Evolutionary conservation across 2,329 filamentous ascomycete species (phyloP), one percentile per base, ranked within the genome.

Genomic region (Aspergillus eucalypticola): DNA sequence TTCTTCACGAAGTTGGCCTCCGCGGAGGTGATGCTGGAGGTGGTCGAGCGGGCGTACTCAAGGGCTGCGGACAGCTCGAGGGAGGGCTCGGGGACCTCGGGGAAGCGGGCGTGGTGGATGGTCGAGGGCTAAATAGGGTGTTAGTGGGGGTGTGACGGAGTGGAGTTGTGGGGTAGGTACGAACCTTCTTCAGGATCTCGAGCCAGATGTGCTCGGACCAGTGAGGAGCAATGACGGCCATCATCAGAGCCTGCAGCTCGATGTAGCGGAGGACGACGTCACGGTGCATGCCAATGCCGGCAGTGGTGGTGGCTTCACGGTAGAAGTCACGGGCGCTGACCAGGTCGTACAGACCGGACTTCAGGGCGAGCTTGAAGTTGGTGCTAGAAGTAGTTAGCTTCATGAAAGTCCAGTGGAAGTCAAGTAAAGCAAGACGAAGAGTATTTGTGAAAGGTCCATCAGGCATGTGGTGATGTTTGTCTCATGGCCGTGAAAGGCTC

Each of bases 201-300:
- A 90, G 86, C 92, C 92, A 98, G 73, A 99, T 87, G 78, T 96
- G 90, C 74, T 99, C 95, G 50, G 91, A 84, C 89, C 92, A 98
- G 78, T 99, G 95, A 60, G 95, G 94, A 2, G 94, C 89, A 64
- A 98, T 88, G 54, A 92, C 90, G 3, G 89, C 85, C 67, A 98
- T 81, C 71, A 97, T 83, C 54, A 96, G 83, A 49, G 90, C 88
- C 76, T 97, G 94, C 19, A 96, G 83, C 78, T 96, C 90, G 66
- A 96, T 87, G 78, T 95, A 99, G 67, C 88, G 86, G 68, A 86
- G 79, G 32, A 94, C 84, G 10, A 96, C 82, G 66, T 92, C 90
- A 67, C 86, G 86, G 80, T 98, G 93, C 89, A 98, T 94, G 69
- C 90, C 88, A 64, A 95, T 86, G 52, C 90, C 90, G 5, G 90